Conservation (phyloP, 129 eudicot genomes). For the Saussurea involucrata region DNA sequence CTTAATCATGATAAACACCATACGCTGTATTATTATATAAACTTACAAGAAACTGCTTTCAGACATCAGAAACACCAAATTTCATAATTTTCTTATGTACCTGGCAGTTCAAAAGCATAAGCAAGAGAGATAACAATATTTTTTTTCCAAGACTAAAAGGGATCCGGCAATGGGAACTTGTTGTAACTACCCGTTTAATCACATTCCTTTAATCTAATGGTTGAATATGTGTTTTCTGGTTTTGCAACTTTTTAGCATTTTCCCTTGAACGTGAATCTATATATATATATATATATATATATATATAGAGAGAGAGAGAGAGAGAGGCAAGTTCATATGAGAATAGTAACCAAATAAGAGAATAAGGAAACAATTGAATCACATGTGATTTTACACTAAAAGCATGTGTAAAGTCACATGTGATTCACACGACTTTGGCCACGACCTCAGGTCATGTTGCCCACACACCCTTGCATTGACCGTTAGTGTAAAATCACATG, state of each 20-base stretch:
- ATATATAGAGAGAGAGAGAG: too few species aligned
- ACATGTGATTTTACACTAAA: too few species aligned
- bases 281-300: too few species aligned
- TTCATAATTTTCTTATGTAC: neutral
- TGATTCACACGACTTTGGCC: too few species aligned
- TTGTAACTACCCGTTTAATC: neutral
- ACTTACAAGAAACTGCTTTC: neutral
- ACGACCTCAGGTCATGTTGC: too few species aligned
- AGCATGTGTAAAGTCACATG: too few species aligned
- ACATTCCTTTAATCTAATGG: neutral
- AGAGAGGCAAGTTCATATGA: too few species aligned
- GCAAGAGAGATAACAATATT: neutral
- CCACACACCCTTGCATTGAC: too few species aligned
- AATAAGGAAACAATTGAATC: too few species aligned
- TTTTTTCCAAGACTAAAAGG: neutral
- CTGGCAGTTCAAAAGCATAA: neutral
- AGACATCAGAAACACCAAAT: neutral
- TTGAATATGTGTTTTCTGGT: neutral
- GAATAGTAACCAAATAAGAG: too few species aligned
- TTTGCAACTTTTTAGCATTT: neutral
- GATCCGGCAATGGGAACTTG: neutral
- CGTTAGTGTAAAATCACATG: too few species aligned
- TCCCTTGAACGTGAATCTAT: neutral
- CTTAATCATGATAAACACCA: neutral
- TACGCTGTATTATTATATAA: neutral